These are phyloP conservation scores for Jamesozyma jinghongensis DNA, from an alignment of 805 yeast species.

Conservation along the genomic window DNA sequence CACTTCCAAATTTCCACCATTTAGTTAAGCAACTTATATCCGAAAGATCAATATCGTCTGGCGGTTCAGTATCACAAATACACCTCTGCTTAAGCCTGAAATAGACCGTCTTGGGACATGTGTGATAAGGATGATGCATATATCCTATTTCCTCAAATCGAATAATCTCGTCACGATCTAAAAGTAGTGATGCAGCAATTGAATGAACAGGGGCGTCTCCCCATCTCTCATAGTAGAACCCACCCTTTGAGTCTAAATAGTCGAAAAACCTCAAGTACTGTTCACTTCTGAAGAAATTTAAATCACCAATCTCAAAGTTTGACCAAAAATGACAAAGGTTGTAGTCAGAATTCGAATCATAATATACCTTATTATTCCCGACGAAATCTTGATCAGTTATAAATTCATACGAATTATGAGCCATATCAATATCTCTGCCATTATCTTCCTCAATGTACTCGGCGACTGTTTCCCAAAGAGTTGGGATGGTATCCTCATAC, in stretches of 20 bases:
- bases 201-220: conserved; percentile 93
- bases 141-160: conserved; percentile 82
- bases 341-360: conserved; percentile 46
- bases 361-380: conserved; percentile 33
- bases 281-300: conserved; percentile 61
- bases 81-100: conserved; percentile 50
- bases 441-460: conserved; percentile 45
- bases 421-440: conserved; percentile 43
- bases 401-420: conserved; percentile 28
- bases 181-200: conserved; percentile 51
- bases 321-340: conserved; percentile 85
- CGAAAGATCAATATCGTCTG: conserved; percentile 34
- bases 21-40: conserved; percentile 55
- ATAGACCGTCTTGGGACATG: conserved; percentile 48
- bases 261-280: conserved; percentile 55
- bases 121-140: conserved; percentile 57
- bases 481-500: conserved; percentile 75
- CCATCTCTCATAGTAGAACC: conserved; percentile 85
- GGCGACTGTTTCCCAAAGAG: conserved; percentile 67
- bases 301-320: conserved; percentile 68
- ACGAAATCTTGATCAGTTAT: conserved; percentile 46
- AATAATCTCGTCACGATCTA: conserved; percentile 53
- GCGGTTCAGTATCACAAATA: conserved; percentile 44
- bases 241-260: conserved; percentile 56
- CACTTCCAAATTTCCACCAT: conserved; percentile 73